phyloP scores from a whole-genome alignment of 768 basidiomycete species.

The Serendipita sp. region DNA sequence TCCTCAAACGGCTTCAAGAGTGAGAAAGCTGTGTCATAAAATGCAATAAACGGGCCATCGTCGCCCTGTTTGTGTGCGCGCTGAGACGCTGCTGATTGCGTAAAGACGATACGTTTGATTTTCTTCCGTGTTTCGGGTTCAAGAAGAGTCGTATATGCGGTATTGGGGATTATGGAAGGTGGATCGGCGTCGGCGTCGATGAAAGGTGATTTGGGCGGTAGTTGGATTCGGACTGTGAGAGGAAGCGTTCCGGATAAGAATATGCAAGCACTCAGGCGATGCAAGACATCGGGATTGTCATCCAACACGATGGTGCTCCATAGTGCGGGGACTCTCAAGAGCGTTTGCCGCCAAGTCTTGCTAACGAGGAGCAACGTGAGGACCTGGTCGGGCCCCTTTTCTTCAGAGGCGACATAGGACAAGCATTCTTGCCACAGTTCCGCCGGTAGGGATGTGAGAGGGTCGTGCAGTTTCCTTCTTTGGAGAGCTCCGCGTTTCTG shows the following conservation, averaged over 20 bases:
- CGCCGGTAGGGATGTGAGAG: not conserved
- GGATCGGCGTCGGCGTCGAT: not conserved
- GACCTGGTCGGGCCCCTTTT: not conserved
- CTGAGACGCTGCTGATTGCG: not conserved
- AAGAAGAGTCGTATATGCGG: not conserved
- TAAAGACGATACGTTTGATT: not conserved
- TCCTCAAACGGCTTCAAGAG: not conserved
- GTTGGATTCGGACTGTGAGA: not conserved
- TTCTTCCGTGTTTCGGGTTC: not conserved
- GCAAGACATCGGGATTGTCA: not conserved
- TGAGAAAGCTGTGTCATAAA: not conserved
- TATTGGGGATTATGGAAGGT: not conserved
- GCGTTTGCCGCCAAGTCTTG: not conserved
- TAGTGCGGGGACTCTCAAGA: not conserved
- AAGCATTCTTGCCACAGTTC: constrained; percentile 1
- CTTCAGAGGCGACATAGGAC: not conserved
- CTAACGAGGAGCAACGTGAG: not conserved
- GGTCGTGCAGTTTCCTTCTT: not conserved
- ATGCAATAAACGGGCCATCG: not conserved
- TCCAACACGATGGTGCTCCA: not conserved
- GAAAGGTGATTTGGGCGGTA: not conserved
- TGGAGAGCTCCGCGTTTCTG: not conserved
- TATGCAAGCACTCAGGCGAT: not conserved
- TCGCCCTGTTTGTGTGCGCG: not conserved
- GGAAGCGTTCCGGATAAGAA: not conserved